Evolutionary conservation across 306 rosid genomes (phyloP), one percentile per base, ranked within the genome.

Genomic region (Prunus padus): DNA sequence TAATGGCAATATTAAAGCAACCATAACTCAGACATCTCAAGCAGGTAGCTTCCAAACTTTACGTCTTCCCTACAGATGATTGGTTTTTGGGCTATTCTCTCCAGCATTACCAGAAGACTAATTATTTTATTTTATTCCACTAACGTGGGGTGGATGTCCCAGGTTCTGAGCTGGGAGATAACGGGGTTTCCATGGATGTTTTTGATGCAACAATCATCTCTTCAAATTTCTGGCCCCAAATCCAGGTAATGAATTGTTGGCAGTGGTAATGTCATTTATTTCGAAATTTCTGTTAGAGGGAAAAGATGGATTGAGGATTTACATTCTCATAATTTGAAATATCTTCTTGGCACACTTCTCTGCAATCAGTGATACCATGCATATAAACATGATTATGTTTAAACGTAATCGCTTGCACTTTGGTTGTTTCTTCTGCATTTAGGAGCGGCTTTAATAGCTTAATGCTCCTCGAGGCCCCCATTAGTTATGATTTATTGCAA

Each of bases 221-320:
- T 82, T 88, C 97, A 49, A 94, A 94, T 86, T 94, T 94, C 82
- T 94, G 98, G 98, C 98, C 98, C 79, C 92, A 94, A 77, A 94
- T 94, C 85, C 98, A 92, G 96, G 97, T 94, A 57, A 56, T 60
- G 26, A 44, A 46, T 25, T 26, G 11, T 59, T 69, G 45, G 37
- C 60, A 52, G 25, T 47, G 16, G 59, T 64, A 47, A 33, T 77
- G 16, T 77, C 67, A 19, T 62, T 6, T 51, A 71, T 23, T 79
- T 66, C 40, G 2, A 44, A 65, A 71, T 15, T 12, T 62, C 46
- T 3, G 2, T 8, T 26, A 4, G 11, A 25, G 23, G 67, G 60
- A 22, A 45, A 67, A 9, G n/a, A 67, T 5, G n/a, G 57, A 52
- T 18, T 3, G 16, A 13, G 11, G 52, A 23, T 67, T 45, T 18